Conservation (phyloP, 2,329 filamentous ascomycete species). For the Colletotrichum australisinense region DNA sequence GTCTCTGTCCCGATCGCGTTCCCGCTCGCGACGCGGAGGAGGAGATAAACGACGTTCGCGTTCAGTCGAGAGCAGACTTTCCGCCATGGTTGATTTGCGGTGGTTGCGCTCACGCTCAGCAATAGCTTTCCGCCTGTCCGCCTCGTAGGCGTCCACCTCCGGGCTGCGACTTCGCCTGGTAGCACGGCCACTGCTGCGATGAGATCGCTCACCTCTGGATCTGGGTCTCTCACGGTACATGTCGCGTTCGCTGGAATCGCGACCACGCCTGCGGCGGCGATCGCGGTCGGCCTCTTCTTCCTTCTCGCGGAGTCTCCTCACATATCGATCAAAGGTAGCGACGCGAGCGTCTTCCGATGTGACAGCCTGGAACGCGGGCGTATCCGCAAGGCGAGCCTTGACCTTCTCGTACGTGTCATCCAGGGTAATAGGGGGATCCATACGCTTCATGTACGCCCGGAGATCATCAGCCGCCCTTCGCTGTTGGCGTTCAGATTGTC, state of each 20-base stretch:
- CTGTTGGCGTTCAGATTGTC: conserved; percentile 85
- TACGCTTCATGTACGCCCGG: conserved; percentile 86
- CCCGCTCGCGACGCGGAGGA: conserved; percentile 51
- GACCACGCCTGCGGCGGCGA: conserved; percentile 68
- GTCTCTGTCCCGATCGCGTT: conserved; percentile 45
- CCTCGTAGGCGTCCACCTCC: conserved; percentile 95
- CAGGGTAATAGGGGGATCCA: conserved; percentile 83
- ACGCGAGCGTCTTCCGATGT: conserved; percentile 85
- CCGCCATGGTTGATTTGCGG: conserved; percentile 80
- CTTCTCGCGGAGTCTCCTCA: conserved; percentile 90
- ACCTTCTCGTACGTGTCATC: conserved; percentile 92
- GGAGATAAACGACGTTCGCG: conserved; percentile 57
- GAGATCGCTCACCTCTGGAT: conserved; percentile 71
- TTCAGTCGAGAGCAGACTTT: conserved; percentile 62
- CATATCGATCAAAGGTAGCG: conserved; percentile 89
- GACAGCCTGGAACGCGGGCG: conserved; percentile 86
- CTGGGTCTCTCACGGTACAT: conserved; percentile 69
- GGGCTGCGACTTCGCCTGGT: conserved; percentile 83
- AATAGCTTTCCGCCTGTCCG: conserved; percentile 91
- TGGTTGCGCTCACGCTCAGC: conserved; percentile 95
- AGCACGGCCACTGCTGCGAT: conserved; percentile 67
- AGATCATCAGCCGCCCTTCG: conserved; percentile 87
- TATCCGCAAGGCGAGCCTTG: conserved; percentile 80
- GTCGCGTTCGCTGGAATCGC: conserved; percentile 63
- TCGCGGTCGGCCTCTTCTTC: conserved; percentile 84